Evolutionary conservation across 257 asterid genomes (phyloP).

Genomic region (Solanum corneliomulleri): DNA sequence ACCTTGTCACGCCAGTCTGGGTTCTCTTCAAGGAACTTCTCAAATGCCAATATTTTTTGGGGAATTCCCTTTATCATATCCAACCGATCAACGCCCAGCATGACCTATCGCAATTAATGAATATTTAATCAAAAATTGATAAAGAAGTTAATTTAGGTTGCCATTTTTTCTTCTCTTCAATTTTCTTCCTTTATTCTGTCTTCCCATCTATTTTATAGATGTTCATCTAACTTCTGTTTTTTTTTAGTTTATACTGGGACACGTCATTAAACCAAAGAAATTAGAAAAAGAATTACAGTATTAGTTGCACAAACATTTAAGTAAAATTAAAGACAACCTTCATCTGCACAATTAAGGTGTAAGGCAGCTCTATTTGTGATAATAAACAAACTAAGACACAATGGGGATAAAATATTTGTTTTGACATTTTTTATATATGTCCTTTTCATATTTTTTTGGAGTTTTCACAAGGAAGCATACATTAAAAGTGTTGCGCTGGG

Average conservation of each 20-base stretch:
- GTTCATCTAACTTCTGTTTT: neutral
- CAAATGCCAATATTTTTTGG: constrained; percentile 90
- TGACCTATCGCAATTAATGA: constrained; percentile 41
- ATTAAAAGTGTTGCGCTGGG: neutral
- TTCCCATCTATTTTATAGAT: neutral
- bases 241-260: neutral
- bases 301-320: neutral
- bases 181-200: neutral
- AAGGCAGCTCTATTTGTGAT: neutral
- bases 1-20: constrained; percentile 84
- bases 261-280: neutral
- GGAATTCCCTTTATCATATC: constrained; percentile 95
- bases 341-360: neutral
- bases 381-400: neutral
- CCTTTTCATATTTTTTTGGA: neutral
- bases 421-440: neutral
- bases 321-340: neutral
- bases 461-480: neutral
- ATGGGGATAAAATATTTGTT: neutral
- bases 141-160: neutral
- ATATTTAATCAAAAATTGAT: neutral
- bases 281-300: neutral
- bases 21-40: constrained; percentile 92
- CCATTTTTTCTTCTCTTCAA: neutral
- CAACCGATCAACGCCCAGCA: constrained; percentile 91